phyloP scores from a whole-genome alignment of 495 filamentous ascomycete species.

The Penicillium cataractarum region DNA sequence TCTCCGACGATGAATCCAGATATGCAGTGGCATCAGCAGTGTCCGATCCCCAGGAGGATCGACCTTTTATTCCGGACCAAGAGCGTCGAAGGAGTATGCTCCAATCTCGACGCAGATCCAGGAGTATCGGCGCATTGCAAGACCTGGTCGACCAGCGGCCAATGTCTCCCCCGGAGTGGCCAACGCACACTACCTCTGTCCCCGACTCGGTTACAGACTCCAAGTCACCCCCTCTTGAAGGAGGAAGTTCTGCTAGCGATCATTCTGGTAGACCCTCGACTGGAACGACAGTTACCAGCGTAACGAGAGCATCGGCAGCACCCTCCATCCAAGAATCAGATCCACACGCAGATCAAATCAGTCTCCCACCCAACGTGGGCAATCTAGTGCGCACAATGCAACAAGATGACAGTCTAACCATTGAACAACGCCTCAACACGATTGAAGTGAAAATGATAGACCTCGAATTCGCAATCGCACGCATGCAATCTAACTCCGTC shows the following conservation, averaged over 20 bases:
- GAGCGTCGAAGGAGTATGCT: constrained; percentile 25
- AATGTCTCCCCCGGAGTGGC: constrained; percentile 33
- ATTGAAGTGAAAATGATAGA: constrained; percentile 60
- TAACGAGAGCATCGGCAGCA: constrained; percentile 27
- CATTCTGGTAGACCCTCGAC: constrained; percentile 34
- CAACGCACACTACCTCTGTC: constrained; percentile 29
- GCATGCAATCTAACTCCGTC: constrained; percentile 47
- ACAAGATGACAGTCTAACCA: constrained; percentile 47
- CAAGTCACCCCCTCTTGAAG: constrained; percentile 25
- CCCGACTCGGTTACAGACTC: constrained; percentile 30
- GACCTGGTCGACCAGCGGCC: constrained; percentile 30
- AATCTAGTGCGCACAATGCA: constrained; percentile 49
- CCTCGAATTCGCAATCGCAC: constrained; percentile 57
- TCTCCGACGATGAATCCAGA: constrained; percentile 46
- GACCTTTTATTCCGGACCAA: constrained; percentile 16
- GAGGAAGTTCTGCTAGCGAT: constrained; percentile 32
- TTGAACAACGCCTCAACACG: constrained; percentile 56
- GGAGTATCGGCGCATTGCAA: constrained; percentile 37
- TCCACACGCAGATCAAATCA: constrained; percentile 26
- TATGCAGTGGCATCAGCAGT: constrained; percentile 34
- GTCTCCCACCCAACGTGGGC: constrained; percentile 45
- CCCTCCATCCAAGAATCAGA: constrained; percentile 28
- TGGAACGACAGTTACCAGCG: constrained; percentile 38
- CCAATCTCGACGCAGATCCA: constrained; percentile 34
- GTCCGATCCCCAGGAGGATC: constrained; percentile 33